Evolutionary conservation across 2,329 filamentous ascomycete genomes (phyloP), one percentile per base, ranked within the genome.

Genomic region (Penicillium sp.): DNA sequence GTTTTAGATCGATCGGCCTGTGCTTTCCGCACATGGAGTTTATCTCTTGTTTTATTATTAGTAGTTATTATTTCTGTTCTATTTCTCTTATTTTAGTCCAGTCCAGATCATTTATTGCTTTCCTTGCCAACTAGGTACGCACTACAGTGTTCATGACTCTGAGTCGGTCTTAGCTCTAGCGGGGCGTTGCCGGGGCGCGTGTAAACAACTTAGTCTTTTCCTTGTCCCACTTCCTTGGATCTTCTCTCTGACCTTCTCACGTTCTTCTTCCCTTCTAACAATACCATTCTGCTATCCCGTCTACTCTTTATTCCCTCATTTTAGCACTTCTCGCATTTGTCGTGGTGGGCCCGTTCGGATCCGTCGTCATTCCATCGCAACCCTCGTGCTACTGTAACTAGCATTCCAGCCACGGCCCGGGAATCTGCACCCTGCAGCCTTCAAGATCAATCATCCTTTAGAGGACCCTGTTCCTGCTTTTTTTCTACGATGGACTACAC

Each of bases 401-500:
- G 37, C 56, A 57, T 54, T 58, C 59, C 54, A 54, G 32, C 7
- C 36, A 46, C 45, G 48, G 37, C 44, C 47, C 50, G 43, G 45
- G 44, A 52, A 50, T 45, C 45, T 44, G 47, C 41, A 41, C 45
- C 46, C 46, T 44, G 47, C 41, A 43, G 47, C 48, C 46, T 46
- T 53, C 39, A 23, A 42, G 23, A 51, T 44, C 44, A 32, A 40
- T 44, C 37, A 22, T 39, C 31, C 26, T 38, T 46, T 34, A 42
- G 18, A 43, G 16, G 6, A 7, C 50, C 8, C 10, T 28, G 3
- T 29, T 39, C 24, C 36, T 28, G 27, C 7, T 41, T 40, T 27
- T 40, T 40, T 48, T 40, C 26, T 54, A 53, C n/a, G 40, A 79
- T 81, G 75, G 74, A 79, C 52, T 79, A 74, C 65, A 68, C 65